These are phyloP conservation scores for Prunus yedoensis DNA, from an alignment of 331 rosid species.

Conservation along the genomic window DNA sequence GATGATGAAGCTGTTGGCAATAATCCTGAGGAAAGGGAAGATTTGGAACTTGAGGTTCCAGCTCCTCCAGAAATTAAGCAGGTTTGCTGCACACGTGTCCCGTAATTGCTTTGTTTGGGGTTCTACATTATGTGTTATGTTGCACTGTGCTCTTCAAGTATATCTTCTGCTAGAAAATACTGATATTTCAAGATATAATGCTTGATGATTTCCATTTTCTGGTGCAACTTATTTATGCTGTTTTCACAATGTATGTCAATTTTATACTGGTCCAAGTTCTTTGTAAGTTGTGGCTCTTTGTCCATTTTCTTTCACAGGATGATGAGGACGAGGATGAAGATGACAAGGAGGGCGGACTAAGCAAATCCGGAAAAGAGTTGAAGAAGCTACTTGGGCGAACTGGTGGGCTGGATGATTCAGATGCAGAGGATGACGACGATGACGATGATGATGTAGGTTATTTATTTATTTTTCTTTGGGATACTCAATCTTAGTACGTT, in stretches of 20 bases:
- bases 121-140: not conserved
- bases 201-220: not conserved
- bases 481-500: not conserved
- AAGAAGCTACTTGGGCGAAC: conserved; percentile 83
- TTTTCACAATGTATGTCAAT: not conserved
- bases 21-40: conserved; percentile 94
- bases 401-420: conserved; percentile 79
- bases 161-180: not conserved
- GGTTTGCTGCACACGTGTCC: conserved; percentile 41
- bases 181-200: not conserved
- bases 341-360: conserved; percentile 82
- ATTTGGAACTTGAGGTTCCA: conserved; percentile 91
- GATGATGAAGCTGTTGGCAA: conserved; percentile 98
- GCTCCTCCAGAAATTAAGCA: conserved; percentile 99
- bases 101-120: not conserved
- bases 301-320: conserved; percentile 47
- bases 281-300: not conserved
- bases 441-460: conserved; percentile 53
- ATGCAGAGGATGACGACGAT: conserved; percentile 81
- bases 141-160: not conserved
- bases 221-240: not conserved
- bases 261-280: not conserved
- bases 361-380: conserved; percentile 96
- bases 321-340: conserved; percentile 81
- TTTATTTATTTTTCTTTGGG: conserved; percentile 1